These are phyloP conservation scores for Monosporascus sp. DNA, from an alignment of 2,329 filamentous ascomycete species.

Conservation along the genomic window DNA sequence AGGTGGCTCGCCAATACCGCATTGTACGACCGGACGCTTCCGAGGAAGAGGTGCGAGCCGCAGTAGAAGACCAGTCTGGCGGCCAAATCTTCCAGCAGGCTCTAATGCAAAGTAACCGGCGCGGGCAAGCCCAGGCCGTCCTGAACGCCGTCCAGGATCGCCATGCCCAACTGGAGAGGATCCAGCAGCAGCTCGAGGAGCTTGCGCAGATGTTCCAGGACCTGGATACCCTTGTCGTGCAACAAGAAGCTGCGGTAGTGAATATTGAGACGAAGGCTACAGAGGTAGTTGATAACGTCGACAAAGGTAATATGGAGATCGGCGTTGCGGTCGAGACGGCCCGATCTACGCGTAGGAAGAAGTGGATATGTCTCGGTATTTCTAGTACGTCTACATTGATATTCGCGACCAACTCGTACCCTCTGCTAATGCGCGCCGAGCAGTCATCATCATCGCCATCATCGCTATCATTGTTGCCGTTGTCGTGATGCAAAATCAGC, in stretches of 20 bases:
- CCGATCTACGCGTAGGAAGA: conserved; percentile 78
- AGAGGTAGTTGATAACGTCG: conserved; percentile 77
- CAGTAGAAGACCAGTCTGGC: conserved; percentile 65
- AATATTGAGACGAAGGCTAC: conserved; percentile 84
- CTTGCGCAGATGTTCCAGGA: conserved; percentile 84
- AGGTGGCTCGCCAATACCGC: conserved; percentile 83
- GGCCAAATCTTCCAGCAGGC: conserved; percentile 86
- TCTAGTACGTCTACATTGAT: conserved; percentile 39
- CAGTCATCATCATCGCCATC: conserved; percentile 48
- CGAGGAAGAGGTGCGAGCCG: conserved; percentile 71
- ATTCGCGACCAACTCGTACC: not conserved
- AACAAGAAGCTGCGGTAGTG: conserved; percentile 76
- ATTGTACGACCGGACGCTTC: conserved; percentile 81
- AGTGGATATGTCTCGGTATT: conserved; percentile 91
- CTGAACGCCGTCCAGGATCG: conserved; percentile 76
- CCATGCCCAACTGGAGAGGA: conserved; percentile 84
- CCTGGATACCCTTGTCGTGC: conserved; percentile 76
- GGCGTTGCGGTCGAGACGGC: conserved; percentile 77
- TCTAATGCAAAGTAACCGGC: conserved; percentile 73
- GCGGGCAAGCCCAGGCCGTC: conserved; percentile 74
- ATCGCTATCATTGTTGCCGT: conserved; percentile 43
- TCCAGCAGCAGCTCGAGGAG: conserved; percentile 84
- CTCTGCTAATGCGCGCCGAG: conserved; percentile 20
- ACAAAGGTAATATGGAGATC: conserved; percentile 80
- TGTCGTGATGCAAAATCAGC: conserved; percentile 14